Conservation (phyloP, 768 basidiomycete genomes). For the Lentinus tigrinus region DNA sequence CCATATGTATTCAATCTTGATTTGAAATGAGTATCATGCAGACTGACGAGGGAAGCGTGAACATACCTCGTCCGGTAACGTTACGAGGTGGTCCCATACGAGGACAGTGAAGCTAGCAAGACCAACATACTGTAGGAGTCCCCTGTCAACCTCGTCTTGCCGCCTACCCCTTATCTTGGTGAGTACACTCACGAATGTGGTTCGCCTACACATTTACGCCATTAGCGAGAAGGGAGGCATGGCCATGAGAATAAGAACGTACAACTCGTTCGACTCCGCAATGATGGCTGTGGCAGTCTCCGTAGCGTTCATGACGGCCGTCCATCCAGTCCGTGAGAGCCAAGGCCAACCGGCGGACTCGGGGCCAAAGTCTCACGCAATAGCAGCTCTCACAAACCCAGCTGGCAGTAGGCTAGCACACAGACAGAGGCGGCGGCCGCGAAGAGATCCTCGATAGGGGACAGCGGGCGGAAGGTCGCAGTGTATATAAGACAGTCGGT, state of each 20-base stretch:
- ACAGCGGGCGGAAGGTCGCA: too few relatives aligned
- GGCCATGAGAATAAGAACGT: neutral
- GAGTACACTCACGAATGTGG: constrained; percentile 8
- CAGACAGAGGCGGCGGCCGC: neutral
- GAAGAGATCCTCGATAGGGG: too few relatives aligned
- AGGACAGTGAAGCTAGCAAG: constrained; percentile 50
- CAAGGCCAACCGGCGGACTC: neutral
- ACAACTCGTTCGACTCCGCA: constrained; percentile 4
- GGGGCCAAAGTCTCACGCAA: neutral
- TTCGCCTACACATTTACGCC: neutral
- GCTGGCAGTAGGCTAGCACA: neutral
- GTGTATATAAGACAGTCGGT: too few relatives aligned
- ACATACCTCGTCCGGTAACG: constrained; percentile 46
- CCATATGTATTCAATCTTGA: constrained; percentile 52
- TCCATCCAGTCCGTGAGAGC: constrained; percentile 4
- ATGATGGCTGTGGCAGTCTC: neutral
- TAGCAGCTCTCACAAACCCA: neutral
- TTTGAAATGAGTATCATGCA: neutral
- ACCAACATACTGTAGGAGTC: constrained; percentile 54
- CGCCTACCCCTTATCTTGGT: neutral
- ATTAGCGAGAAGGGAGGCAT: neutral
- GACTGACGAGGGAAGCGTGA: neutral
- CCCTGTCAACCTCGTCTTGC: too few relatives aligned
- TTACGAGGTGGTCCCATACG: constrained; percentile 57
- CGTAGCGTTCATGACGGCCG: constrained; percentile 3